Conservation (phyloP, 2,329 filamentous ascomycete species). For the Hymenoscyphus albidus region DNA sequence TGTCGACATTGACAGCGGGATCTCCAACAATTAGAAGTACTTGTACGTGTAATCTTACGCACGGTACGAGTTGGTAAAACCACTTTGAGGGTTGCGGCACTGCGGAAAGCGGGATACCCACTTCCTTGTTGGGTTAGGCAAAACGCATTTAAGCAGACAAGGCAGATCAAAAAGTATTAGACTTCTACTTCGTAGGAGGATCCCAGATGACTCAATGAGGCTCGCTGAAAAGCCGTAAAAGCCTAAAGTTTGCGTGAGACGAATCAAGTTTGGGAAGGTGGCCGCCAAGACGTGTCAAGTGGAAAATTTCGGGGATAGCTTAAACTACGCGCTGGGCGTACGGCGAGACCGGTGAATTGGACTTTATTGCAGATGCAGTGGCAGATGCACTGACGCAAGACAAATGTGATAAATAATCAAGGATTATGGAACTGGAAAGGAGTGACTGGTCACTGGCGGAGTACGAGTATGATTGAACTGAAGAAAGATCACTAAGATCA, state of each 20-base stretch:
- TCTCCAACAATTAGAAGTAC: no score
- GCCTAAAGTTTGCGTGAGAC: not conserved
- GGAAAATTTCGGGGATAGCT: not conserved
- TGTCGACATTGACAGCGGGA: no score
- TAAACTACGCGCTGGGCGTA: not conserved
- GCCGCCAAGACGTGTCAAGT: conserved; percentile 8
- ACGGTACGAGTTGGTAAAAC: no score
- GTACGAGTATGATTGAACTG: not conserved
- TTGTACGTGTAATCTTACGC: no score
- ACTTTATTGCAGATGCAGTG: not conserved
- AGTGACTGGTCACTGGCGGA: no score
- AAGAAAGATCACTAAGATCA: not conserved
- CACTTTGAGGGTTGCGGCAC: no score
- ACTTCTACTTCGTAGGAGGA: no score
- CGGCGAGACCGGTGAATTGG: not conserved
- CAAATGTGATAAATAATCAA: not conserved
- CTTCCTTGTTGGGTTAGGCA: no score
- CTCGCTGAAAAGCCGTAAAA: not conserved
- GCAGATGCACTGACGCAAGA: not conserved
- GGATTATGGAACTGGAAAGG: not conserved
- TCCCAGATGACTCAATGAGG: not conserved
- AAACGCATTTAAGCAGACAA: no score
- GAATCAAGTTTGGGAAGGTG: conserved; percentile 3
- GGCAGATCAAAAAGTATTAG: no score
- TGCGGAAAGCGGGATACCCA: no score